Conservation (phyloP, 129 eudicot species). For the Artemisia tridentata region DNA sequence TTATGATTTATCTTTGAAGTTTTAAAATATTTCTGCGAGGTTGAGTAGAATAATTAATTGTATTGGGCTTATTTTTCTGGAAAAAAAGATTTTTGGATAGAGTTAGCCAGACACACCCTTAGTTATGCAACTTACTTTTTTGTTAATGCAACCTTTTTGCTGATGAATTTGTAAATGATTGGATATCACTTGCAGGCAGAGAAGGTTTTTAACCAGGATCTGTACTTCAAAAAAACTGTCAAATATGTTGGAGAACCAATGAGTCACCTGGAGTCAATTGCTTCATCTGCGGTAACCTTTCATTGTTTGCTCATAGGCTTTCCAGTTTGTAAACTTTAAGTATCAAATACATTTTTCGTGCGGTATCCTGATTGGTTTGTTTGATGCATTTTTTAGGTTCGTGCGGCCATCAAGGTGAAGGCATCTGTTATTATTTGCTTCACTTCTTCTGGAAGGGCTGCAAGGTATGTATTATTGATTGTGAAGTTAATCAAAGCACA, state of each 20-base stretch:
- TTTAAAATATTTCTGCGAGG: too few species aligned
- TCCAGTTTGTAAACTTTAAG: neutral
- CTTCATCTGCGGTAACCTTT: slow-evolving; percentile 60
- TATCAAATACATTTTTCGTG: neutral
- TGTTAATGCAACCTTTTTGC: slow-evolving; percentile 15
- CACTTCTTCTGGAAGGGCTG: slow-evolving; percentile 76
- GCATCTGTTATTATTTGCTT: slow-evolving; percentile 70
- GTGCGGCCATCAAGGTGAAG: slow-evolving; percentile 74
- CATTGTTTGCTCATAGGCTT: neutral
- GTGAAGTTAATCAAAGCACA: neutral
- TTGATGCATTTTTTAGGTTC: slow-evolving; percentile 35
- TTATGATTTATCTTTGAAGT: too few species aligned
- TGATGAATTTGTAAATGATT: slow-evolving; percentile 16
- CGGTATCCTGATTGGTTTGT: slow-evolving; percentile 11
- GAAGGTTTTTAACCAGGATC: slow-evolving; percentile 64
- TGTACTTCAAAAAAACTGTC: slow-evolving; percentile 64
- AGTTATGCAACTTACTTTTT: neutral
- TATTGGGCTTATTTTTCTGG: too few species aligned
- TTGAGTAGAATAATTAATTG: too few species aligned
- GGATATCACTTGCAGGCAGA: slow-evolving; percentile 46
- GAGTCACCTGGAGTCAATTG: slow-evolving; percentile 64
- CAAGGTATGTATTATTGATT: slow-evolving; percentile 38
- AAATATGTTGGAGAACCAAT: slow-evolving; percentile 74
- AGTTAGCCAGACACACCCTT: too few species aligned
- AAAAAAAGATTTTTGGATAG: too few species aligned